A percentile compares a stretch with the other conserved stretches of the same genome.
These are phyloP conservation scores for Paraphoma sp. DNA, from an alignment of 2,329 filamentous ascomycete species.

Conservation along the genomic window DNA sequence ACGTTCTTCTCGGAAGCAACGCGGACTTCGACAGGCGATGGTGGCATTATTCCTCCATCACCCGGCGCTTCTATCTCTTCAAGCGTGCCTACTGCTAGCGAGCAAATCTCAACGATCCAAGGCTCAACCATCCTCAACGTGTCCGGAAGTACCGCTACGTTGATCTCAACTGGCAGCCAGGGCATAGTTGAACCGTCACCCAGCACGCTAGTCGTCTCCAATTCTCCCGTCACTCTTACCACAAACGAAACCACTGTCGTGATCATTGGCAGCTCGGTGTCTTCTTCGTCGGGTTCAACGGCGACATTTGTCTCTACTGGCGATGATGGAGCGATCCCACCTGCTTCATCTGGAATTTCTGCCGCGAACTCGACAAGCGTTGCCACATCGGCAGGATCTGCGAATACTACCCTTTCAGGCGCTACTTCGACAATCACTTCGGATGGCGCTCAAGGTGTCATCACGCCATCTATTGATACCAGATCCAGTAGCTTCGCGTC, in stretches of 20 bases:
- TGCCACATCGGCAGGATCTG: not conserved
- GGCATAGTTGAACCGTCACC: slow-evolving; percentile 19
- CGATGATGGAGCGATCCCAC: slow-evolving; percentile 12
- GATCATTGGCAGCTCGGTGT: slow-evolving; percentile 7
- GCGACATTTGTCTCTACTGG: slow-evolving; percentile 16
- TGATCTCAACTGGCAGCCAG: slow-evolving; percentile 17
- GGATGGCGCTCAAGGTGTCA: slow-evolving; percentile 1
- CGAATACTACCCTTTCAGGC: slow-evolving; percentile 2
- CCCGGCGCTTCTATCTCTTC: not conserved
- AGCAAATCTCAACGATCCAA: not conserved
- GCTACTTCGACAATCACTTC: slow-evolving; percentile 6
- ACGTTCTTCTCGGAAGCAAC: slow-evolving; percentile 30
- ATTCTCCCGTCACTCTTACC: slow-evolving; percentile 5
- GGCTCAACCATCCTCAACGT: slow-evolving; percentile 16
- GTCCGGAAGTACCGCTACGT: slow-evolving; percentile 14
- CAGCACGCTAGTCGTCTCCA: not conserved
- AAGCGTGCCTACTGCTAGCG: not conserved
- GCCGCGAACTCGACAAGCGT: slow-evolving; percentile 4
- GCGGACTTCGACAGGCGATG: slow-evolving; percentile 19
- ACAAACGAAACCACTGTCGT: slow-evolving; percentile 9
- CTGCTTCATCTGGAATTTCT: slow-evolving; percentile 7
- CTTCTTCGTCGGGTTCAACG: slow-evolving; percentile 5
- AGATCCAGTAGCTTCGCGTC: not conserved
- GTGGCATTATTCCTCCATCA: slow-evolving; percentile 18
- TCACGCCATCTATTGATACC: not conserved